phyloP scores from a whole-genome alignment of 192 early-diverging fungal genomes.

The Gryganskiella cystojenkinii region DNA sequence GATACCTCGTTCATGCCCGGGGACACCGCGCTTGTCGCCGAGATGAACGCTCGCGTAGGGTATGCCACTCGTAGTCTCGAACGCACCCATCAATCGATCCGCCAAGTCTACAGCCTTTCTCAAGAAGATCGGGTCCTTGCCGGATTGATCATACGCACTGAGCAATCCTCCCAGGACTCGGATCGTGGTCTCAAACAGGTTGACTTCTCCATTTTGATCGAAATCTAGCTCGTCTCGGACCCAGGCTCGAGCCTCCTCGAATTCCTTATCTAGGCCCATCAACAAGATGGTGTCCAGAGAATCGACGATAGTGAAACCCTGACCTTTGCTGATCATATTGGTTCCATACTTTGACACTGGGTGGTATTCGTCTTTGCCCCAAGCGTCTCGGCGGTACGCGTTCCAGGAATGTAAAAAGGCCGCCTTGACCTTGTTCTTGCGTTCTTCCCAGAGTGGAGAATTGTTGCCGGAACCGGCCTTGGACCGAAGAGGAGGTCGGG shows the following conservation, averaged over 20 bases:
- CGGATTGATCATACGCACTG: conserved; percentile 74
- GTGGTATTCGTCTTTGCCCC: conserved; percentile 86
- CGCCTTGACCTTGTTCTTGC: conserved; percentile 68
- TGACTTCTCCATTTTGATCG: conserved; percentile 72
- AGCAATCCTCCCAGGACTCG: conserved; percentile 82
- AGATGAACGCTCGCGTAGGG: conserved; percentile 65
- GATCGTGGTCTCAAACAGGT: conserved; percentile 81
- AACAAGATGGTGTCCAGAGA: conserved; percentile 86
- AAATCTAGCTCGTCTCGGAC: conserved; percentile 71
- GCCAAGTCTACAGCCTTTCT: conserved; percentile 72
- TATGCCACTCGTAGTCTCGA: conserved; percentile 66
- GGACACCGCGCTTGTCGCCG: conserved; percentile 35
- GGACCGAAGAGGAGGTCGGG: too few species aligned
- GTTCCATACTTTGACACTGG: conserved; percentile 76
- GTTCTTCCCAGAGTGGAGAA: conserved; percentile 56
- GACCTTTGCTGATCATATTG: conserved; percentile 72
- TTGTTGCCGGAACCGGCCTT: too few species aligned
- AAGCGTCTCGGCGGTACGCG: conserved; percentile 79
- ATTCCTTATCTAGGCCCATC: conserved; percentile 84
- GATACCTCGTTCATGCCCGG: conserved; percentile 38
- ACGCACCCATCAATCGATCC: conserved; percentile 67
- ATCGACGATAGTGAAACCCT: conserved; percentile 87
- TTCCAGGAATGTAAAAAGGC: conserved; percentile 84
- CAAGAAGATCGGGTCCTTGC: conserved; percentile 65
- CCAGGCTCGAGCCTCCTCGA: conserved; percentile 72